These are phyloP conservation scores for Camelina laxa DNA, from an alignment of 345 rosid species.

Conservation along the genomic window DNA sequence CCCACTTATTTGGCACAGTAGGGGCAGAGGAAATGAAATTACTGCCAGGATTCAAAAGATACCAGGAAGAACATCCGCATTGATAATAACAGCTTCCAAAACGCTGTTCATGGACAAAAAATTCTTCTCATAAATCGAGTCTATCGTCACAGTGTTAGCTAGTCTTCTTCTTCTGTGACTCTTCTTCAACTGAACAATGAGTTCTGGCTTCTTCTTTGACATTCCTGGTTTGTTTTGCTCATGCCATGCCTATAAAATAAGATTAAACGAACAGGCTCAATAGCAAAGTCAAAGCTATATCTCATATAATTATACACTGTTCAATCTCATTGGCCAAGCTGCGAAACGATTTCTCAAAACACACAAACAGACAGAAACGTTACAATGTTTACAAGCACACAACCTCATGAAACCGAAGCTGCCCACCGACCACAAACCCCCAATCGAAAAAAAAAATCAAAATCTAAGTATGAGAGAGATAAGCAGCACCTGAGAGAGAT, in stretches of 20 bases:
- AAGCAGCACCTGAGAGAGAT: constrained; percentile 70
- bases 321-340: not conserved
- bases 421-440: not conserved
- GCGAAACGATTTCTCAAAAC: not conserved
- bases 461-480: constrained; percentile 18
- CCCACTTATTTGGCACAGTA: not conserved
- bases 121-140: constrained; percentile 81
- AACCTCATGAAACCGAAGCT: constrained; percentile 21
- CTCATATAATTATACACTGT: not conserved
- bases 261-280: not conserved
- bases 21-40: constrained; percentile 10
- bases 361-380: not conserved
- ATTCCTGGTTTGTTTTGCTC: constrained; percentile 65
- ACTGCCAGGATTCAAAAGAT: constrained; percentile 7
- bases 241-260: constrained; percentile 62
- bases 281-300: constrained; percentile 7
- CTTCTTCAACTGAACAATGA: constrained; percentile 63
- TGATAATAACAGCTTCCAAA: constrained; percentile 79
- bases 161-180: constrained; percentile 71
- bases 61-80: constrained; percentile 80
- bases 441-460: not conserved
- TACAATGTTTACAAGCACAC: constrained; percentile 12
- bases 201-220: constrained; percentile 71
- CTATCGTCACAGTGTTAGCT: constrained; percentile 73
- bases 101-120: constrained; percentile 71